Evolutionary conservation across 2,329 filamentous ascomycete species (phyloP).

Genomic region (Botrytis tulipae): DNA sequence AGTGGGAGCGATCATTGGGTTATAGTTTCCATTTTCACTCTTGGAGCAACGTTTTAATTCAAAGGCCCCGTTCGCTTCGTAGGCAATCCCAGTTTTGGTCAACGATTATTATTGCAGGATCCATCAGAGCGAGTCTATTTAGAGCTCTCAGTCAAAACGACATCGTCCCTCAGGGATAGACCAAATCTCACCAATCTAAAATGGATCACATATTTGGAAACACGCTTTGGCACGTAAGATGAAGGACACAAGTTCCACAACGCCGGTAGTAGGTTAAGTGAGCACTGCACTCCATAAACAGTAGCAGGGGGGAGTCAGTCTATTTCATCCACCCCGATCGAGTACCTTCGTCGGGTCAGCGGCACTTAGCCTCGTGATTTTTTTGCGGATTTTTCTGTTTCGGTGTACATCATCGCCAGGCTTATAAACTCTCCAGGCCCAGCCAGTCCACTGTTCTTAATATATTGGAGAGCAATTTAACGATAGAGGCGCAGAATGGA

Average conservation of each 20-base stretch:
- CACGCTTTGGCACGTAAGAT: constrained; percentile 8
- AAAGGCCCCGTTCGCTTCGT: constrained; percentile 7
- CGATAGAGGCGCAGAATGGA: not conserved
- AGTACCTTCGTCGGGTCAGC: constrained; percentile 15
- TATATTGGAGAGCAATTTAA: not conserved
- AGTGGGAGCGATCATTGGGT: constrained; percentile 15
- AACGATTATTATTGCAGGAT: constrained; percentile 12
- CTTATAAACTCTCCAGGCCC: not conserved
- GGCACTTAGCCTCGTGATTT: constrained; percentile 4
- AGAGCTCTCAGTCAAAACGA: constrained; percentile 4
- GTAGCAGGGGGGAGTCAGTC: constrained; percentile 6
- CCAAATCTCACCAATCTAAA: not conserved
- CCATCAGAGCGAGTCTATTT: constrained; percentile 9
- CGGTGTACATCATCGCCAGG: not conserved
- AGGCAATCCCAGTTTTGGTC: not conserved
- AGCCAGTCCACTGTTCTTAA: not conserved
- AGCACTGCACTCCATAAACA: constrained; percentile 5
- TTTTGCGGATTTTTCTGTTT: not conserved
- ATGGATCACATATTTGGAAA: not conserved
- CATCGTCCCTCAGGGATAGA: not conserved
- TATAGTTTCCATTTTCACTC: constrained; percentile 10
- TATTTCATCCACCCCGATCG: not conserved
- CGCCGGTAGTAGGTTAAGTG: constrained; percentile 14
- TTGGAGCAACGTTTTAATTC: constrained; percentile 6
- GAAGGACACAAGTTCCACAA: constrained; percentile 8